phyloP scores from a whole-genome alignment of 2,329 filamentous ascomycete species.

The Chaetomium sp. region DNA sequence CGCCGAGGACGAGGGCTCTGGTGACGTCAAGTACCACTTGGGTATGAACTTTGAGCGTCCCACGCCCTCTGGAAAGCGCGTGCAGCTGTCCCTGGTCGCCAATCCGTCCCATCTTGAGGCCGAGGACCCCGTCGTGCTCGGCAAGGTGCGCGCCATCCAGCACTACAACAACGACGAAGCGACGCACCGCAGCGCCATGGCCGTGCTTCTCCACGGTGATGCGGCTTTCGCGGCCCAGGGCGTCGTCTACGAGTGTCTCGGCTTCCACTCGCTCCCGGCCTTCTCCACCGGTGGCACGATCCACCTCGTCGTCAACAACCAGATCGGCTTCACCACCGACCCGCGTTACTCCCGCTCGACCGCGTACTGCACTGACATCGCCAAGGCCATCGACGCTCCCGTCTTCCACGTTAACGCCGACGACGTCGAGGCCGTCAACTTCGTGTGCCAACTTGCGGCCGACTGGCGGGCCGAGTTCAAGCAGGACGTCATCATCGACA shows the following conservation, averaged over 20 bases:
- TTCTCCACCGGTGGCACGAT: slow-evolving; percentile 98
- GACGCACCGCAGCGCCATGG: slow-evolving; percentile 84
- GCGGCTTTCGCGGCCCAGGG: slow-evolving; percentile 95
- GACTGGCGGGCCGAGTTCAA: slow-evolving; percentile 99
- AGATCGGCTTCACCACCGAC: slow-evolving; percentile 99
- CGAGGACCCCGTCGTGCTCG: slow-evolving; percentile 94
- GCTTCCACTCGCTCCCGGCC: slow-evolving; percentile 89
- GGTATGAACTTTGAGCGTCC: slow-evolving; percentile 99
- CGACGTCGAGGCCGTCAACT: slow-evolving; percentile 97
- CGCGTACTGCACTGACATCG: slow-evolving; percentile 98
- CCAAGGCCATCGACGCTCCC: slow-evolving; percentile 96
- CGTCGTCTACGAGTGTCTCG: slow-evolving; percentile 96
- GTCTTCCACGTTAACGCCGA: slow-evolving; percentile 99
- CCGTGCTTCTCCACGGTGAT: slow-evolving; percentile 92
- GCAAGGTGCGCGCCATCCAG: slow-evolving; percentile 95
- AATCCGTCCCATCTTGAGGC: slow-evolving; percentile 98
- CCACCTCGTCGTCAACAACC: slow-evolving; percentile 97
- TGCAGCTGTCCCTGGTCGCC: slow-evolving; percentile 96
- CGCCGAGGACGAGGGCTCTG: slow-evolving; percentile 90
- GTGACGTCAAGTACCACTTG: slow-evolving; percentile 98
- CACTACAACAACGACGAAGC: slow-evolving; percentile 98
- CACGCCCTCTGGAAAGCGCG: slow-evolving; percentile 95
- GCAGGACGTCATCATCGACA: slow-evolving; percentile 94
- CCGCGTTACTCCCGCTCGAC: slow-evolving; percentile 96
- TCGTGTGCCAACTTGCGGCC: slow-evolving; percentile 91